Evolutionary conservation across 352 stramenopile genomes (phyloP).

Genomic region (Pythium dissotocum): DNA sequence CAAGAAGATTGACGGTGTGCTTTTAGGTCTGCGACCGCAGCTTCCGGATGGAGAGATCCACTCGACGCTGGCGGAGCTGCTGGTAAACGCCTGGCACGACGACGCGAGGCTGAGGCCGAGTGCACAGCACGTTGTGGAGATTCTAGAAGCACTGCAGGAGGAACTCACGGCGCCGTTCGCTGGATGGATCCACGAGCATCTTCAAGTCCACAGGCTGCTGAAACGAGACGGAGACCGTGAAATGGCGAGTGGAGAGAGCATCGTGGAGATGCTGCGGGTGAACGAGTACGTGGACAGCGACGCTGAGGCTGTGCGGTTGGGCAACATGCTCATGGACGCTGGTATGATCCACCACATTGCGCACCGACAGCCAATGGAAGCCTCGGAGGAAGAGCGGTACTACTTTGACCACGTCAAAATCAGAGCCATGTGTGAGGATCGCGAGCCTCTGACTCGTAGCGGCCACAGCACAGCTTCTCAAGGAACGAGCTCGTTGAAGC

Average conservation of each 20-base stretch:
- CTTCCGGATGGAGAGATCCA: constrained; percentile 31
- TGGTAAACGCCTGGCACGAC: constrained; percentile 47
- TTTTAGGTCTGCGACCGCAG: constrained; percentile 42
- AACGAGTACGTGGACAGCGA: constrained; percentile 14
- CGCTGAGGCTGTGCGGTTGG: constrained; percentile 33
- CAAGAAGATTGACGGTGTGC: constrained; percentile 44
- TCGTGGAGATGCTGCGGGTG: constrained; percentile 9
- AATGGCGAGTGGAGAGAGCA: background rate
- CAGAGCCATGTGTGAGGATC: background rate
- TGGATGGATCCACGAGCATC: constrained; percentile 24
- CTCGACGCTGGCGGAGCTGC: constrained; percentile 36
- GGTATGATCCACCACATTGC: constrained; percentile 43
- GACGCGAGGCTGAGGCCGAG: constrained; percentile 38
- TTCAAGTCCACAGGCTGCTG: constrained; percentile 5
- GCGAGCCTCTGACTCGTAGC: background rate
- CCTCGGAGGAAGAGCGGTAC: constrained; percentile 9
- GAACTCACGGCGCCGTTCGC: constrained; percentile 39
- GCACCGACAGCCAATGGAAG: constrained; percentile 24
- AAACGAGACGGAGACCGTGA: background rate
- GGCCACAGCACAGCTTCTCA: no score
- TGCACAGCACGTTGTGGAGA: constrained; percentile 40
- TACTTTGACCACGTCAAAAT: constrained; percentile 23
- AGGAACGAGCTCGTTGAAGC: background rate
- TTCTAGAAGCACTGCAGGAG: constrained; percentile 51
- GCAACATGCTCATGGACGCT: constrained; percentile 52